Conservation (phyloP, 2,329 filamentous ascomycete species). For the Penicillium freii region DNA sequence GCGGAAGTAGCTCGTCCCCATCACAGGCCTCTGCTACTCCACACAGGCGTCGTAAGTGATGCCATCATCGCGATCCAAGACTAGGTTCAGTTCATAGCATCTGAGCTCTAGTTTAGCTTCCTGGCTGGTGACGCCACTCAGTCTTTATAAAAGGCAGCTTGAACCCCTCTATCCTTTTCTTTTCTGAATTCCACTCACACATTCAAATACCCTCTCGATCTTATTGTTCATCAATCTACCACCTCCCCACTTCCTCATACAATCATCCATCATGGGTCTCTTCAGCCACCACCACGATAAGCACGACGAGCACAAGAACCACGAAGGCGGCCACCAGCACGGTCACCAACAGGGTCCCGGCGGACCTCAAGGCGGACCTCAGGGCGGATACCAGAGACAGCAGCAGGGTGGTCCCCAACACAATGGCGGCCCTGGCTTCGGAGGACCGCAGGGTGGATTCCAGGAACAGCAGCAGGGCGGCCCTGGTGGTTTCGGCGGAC, state of each 20-base stretch:
- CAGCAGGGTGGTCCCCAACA: background rate
- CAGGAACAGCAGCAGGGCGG: background rate
- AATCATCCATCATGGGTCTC: background rate
- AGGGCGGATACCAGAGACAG: background rate
- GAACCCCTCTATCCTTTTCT: background rate
- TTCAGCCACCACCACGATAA: constrained; percentile 3
- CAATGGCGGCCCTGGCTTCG: background rate
- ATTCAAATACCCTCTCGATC: background rate
- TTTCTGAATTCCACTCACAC: background rate
- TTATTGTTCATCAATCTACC: background rate
- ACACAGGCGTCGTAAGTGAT: constrained; percentile 3
- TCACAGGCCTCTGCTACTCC: background rate
- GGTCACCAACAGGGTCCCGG: too few species aligned
- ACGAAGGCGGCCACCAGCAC: background rate
- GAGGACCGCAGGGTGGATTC: background rate
- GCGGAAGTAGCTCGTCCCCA: background rate
- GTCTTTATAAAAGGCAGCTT: background rate
- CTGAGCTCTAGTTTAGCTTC: background rate
- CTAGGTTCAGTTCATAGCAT: background rate
- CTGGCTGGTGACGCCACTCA: background rate
- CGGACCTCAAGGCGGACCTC: background rate
- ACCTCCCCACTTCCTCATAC: background rate
- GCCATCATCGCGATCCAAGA: background rate
- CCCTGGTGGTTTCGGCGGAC: too few species aligned
- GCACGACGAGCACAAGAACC: background rate